Conservation (phyloP, 176 grass and related monocot species). For the Bolboschoenus planiculmis region DNA sequence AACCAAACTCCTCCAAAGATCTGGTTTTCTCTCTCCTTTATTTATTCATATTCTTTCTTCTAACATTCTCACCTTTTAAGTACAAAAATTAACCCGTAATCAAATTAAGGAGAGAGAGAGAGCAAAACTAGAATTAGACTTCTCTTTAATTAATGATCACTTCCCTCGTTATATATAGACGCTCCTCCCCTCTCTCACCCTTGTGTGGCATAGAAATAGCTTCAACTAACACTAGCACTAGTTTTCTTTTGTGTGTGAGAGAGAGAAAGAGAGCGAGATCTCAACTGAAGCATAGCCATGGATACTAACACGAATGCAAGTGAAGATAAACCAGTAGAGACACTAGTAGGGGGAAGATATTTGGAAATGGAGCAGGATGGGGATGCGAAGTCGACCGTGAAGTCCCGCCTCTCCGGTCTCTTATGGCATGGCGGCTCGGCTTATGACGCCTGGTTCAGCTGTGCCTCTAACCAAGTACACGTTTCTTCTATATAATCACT, state of each 20-base stretch:
- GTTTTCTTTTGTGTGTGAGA: background rate
- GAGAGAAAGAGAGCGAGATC: background rate
- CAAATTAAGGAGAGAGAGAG: conserved; percentile 11
- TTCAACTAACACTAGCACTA: background rate
- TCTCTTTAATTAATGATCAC: conserved; percentile 44
- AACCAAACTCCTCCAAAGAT: background rate
- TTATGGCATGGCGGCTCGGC: conserved; percentile 96
- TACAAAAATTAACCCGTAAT: background rate
- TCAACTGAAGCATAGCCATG: conserved; percentile 28
- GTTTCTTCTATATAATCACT: background rate
- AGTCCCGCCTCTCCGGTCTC: conserved; percentile 77
- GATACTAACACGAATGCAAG: conserved; percentile 33
- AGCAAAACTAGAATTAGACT: conserved; percentile 24
- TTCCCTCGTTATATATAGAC: conserved; percentile 30
- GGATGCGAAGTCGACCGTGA: conserved; percentile 27
- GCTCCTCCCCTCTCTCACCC: background rate
- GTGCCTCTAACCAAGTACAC: conserved; percentile 88
- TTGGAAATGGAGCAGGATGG: conserved; percentile 83
- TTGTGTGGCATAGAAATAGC: background rate
- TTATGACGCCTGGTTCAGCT: conserved; percentile 99
- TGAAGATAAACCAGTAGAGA: conserved; percentile 75
- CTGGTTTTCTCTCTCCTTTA: background rate
- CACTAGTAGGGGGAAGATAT: conserved; percentile 67
- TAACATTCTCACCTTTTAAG: background rate
- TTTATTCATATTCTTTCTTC: background rate